A percentile compares a stretch with the other conserved stretches of the same genome.
phyloP scores from a whole-genome alignment of 179 eudicot species.

The Camellia oleifera region DNA sequence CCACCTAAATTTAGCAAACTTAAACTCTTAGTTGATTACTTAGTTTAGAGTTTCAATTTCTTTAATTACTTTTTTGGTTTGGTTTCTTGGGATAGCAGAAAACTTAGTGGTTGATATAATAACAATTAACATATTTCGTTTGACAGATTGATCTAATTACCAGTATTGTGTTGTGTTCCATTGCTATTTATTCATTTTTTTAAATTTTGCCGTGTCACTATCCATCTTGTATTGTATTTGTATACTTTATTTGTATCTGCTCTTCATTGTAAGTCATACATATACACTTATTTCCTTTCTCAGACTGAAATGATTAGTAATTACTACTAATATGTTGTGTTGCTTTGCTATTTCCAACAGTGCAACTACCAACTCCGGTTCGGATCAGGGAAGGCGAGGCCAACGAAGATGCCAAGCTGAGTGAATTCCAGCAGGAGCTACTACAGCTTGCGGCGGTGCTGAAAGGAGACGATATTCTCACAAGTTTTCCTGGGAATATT shows the following conservation, averaged over 20 bases:
- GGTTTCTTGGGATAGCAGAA: no score
- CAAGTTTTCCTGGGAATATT: constrained; percentile 42
- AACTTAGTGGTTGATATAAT: no score
- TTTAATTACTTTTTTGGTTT: no score
- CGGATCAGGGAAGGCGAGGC: constrained; percentile 62
- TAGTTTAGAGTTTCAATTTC: no score
- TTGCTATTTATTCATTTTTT: neutral
- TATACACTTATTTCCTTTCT: no score
- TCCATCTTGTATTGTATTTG: no score
- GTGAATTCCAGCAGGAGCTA: constrained; percentile 84
- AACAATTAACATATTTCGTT: no score
- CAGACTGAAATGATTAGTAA: neutral
- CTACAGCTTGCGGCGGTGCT: constrained; percentile 76
- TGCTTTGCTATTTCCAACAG: constrained; percentile 26
- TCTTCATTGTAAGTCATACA: no score
- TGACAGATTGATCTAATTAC: neutral
- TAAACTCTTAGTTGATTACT: no score
- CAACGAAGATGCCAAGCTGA: constrained; percentile 63
- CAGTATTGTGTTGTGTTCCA: neutral
- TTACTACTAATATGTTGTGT: neutral
- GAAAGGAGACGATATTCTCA: constrained; percentile 63
- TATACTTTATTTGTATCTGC: no score
- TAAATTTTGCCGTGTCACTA: no score
- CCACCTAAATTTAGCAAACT: no score
- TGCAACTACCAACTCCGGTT: constrained; percentile 68